Conservation (phyloP, 1,284 basidiomycete species). For the Boletus sp. region DNA sequence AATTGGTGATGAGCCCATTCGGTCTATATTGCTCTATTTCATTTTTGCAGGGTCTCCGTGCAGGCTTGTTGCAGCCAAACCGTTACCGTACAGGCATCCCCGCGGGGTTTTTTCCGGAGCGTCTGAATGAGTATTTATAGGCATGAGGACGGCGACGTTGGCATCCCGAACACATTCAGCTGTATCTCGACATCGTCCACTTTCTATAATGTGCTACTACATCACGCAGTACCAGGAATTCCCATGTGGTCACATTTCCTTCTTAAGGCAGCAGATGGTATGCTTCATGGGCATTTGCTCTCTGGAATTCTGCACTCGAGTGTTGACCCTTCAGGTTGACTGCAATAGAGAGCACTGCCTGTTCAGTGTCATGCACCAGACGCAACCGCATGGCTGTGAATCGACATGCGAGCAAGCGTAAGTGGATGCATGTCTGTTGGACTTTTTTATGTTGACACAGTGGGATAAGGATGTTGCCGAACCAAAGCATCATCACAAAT, state of each 20-base stretch:
- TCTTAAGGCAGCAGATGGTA: constrained; percentile 39
- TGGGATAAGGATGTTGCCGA: constrained; percentile 26
- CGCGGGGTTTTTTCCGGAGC: constrained; percentile 6
- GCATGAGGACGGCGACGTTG: background rate
- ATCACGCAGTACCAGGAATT: constrained; percentile 36
- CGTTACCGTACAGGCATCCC: constrained; percentile 1
- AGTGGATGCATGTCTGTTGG: constrained; percentile 5
- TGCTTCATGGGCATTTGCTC: background rate
- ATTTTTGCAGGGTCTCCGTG: constrained; percentile 17
- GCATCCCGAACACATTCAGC: constrained; percentile 1
- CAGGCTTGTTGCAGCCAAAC: constrained; percentile 6
- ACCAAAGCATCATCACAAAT: constrained; percentile 30
- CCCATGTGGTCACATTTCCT: constrained; percentile 34
- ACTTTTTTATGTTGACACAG: constrained; percentile 13
- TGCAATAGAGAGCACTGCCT: constrained; percentile 39
- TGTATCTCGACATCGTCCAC: background rate
- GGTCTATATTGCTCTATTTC: constrained; percentile 14
- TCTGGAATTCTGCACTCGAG: background rate
- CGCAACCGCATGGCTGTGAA: constrained; percentile 36
- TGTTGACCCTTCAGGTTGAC: constrained; percentile 38
- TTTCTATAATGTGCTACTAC: constrained; percentile 40
- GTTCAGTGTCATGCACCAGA: constrained; percentile 37
- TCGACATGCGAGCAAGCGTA: constrained; percentile 38
- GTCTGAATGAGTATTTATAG: constrained; percentile 27
- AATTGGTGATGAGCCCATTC: constrained; percentile 11